phyloP scores from a whole-genome alignment of 2,329 filamentous ascomycete species.

The Alternaria alternata region DNA sequence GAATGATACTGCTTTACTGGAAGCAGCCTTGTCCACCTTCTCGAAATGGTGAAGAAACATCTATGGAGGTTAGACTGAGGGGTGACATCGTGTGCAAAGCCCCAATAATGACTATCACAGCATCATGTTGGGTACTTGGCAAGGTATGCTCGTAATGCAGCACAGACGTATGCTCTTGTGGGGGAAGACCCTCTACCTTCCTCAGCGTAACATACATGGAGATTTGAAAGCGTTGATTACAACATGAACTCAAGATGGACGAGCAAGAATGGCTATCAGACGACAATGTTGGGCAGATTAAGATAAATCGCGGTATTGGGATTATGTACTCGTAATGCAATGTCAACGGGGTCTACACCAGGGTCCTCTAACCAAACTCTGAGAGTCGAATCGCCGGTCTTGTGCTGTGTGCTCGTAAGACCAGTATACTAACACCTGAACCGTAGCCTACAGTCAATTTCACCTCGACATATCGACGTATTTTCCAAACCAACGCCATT shows the following conservation, averaged over 20 bases:
- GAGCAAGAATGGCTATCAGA: not conserved
- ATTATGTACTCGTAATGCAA: not conserved
- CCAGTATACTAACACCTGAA: too few species aligned
- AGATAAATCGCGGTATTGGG: not conserved
- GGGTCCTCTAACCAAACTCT: not conserved
- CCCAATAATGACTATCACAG: not conserved
- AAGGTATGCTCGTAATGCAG: not conserved
- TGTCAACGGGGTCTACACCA: not conserved
- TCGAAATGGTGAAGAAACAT: not conserved
- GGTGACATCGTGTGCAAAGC: not conserved
- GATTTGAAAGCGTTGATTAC: not conserved
- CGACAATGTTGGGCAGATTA: not conserved
- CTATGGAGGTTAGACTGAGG: not conserved
- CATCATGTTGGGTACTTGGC: not conserved
- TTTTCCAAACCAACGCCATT: constrained; percentile 1
- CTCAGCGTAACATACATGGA: not conserved
- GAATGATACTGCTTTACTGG: not conserved
- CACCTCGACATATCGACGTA: not conserved
- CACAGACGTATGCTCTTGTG: not conserved
- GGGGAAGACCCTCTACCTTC: not conserved
- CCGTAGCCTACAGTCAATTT: too few species aligned
- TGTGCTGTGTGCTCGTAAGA: too few species aligned
- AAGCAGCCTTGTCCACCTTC: not conserved
- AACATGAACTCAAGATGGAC: not conserved
- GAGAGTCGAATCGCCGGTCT: not conserved